phyloP scores from a whole-genome alignment of 2,329 filamentous ascomycete species.

The Talaromyces sp. region DNA sequence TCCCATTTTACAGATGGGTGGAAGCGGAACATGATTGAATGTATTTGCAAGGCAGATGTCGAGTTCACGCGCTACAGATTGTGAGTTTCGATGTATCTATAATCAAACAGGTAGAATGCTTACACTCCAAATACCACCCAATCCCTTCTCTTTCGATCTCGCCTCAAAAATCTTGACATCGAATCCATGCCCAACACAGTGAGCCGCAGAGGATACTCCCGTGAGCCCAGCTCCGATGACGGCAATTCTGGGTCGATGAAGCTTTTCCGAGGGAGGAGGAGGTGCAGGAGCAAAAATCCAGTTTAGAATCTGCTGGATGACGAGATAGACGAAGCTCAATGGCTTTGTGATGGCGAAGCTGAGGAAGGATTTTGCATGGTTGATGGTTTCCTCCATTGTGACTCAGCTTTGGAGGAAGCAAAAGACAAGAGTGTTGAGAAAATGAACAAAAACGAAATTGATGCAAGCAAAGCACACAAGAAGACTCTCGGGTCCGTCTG shows the following conservation, averaged over 20 bases:
- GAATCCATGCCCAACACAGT: constrained; percentile 82
- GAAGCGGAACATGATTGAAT: constrained; percentile 85
- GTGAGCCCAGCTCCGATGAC: constrained; percentile 73
- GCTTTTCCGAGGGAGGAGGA: constrained; percentile 54
- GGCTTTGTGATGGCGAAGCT: constrained; percentile 19
- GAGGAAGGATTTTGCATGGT: constrained; percentile 11
- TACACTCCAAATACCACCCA: constrained; percentile 81
- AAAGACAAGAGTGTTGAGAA: not conserved
- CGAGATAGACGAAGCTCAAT: constrained; percentile 33
- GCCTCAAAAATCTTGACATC: constrained; percentile 78
- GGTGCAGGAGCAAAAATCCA: constrained; percentile 66
- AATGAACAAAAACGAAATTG: not conserved
- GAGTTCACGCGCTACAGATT: constrained; percentile 68
- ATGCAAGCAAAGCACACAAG: not conserved
- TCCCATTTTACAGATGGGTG: constrained; percentile 75
- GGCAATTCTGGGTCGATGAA: constrained; percentile 65
- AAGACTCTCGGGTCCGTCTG: not conserved
- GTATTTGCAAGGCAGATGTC: constrained; percentile 78
- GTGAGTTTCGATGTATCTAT: not conserved
- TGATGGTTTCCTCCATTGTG: not conserved
- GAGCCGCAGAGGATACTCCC: constrained; percentile 72
- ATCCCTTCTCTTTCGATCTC: constrained; percentile 58
- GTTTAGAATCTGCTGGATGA: constrained; percentile 32
- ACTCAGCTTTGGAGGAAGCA: not conserved
- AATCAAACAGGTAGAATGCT: constrained; percentile 27